Conservation (phyloP, 768 basidiomycete genomes). For the Tremella fuciformis region DNA sequence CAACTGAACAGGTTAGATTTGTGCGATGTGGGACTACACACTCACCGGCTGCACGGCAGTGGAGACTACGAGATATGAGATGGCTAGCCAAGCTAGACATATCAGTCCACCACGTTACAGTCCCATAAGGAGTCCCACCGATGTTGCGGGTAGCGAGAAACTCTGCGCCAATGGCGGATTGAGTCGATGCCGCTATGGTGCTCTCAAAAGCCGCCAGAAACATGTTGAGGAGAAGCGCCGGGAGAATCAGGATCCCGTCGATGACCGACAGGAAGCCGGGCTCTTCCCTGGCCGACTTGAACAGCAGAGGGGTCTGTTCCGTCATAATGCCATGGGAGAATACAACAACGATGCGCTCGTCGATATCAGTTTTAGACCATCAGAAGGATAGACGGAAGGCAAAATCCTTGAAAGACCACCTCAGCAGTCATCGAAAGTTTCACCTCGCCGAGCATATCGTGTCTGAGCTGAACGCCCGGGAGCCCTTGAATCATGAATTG, state of each 20-base stretch:
- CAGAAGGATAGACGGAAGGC: too few species aligned
- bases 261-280: constrained; percentile 8
- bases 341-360: too few species aligned
- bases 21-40: background rate
- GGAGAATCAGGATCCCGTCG: background rate
- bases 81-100: constrained; percentile 19
- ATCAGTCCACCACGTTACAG: too few species aligned
- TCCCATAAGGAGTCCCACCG: background rate
- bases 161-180: constrained; percentile 21
- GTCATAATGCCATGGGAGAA: constrained; percentile 9
- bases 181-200: constrained; percentile 26
- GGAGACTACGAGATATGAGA: constrained; percentile 23
- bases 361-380: too few species aligned
- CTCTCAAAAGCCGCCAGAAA: constrained; percentile 27
- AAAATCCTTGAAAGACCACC: too few species aligned
- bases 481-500: too few species aligned
- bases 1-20: constrained; percentile 2
- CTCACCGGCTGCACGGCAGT: constrained; percentile 26
- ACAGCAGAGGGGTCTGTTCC: constrained; percentile 16
- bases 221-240: constrained; percentile 19
- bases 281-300: constrained; percentile 15
- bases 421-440: too few species aligned
- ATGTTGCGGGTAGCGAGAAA: constrained; percentile 22
- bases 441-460: too few species aligned
- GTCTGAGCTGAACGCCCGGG: too few species aligned